Base-by-base conservation (phyloP, 768 basidiomycete species). In the Glaciozyma antarctica region DNA sequence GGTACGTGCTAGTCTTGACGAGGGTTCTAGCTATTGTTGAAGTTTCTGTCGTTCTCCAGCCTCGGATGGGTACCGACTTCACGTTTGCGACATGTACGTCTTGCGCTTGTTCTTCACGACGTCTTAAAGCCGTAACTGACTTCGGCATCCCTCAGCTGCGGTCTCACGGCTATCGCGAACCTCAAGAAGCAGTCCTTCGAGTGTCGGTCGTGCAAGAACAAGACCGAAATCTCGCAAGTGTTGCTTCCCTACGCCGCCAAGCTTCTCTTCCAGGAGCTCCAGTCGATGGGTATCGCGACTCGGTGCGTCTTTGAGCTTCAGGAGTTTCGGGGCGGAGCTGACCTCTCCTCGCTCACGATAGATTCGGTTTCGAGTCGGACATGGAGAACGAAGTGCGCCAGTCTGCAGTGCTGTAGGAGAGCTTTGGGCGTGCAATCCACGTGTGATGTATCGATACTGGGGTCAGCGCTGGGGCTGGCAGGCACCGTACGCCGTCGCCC, bases 161-260 rank as follows among this genome's bases (percentile, higher is more conserved):
- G 95, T 70, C 79, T 99, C 63, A 94, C 93, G 17, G 93, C 95
- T 4, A 94, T 98, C 75, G 95, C 95, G 24, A 97, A 98, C 77
- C 81, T 99, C 84, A 97, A 98, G 87, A 97, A 97, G 78, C 94
- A 97, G 82, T 92, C 85, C 47, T 98, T 97, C 77, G 91, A 98
- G 80, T 99, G 95, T 75, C 88, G 94, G 62, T 88, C 92, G 28
- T 98, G 94, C 79, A 88, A 92, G 76, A 97, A 95, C 80, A 93
- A 93, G 80, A 94, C 91, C 22, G 89, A 89, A 62, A 70, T 76
- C 59, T 71, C 68, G 13, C 73, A 74, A 53, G 72, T 76, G 2
- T 70, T 89, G 73, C 89, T 94, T 76, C 93, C 95, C 32, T 99
- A 99, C 75, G 94, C 95, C 16, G 94, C 94, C 24, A 95, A 98